These are phyloP conservation scores for Thymus quinquecostatus DNA, from an alignment of 257 asterid genomes.

Conservation along the genomic window DNA sequence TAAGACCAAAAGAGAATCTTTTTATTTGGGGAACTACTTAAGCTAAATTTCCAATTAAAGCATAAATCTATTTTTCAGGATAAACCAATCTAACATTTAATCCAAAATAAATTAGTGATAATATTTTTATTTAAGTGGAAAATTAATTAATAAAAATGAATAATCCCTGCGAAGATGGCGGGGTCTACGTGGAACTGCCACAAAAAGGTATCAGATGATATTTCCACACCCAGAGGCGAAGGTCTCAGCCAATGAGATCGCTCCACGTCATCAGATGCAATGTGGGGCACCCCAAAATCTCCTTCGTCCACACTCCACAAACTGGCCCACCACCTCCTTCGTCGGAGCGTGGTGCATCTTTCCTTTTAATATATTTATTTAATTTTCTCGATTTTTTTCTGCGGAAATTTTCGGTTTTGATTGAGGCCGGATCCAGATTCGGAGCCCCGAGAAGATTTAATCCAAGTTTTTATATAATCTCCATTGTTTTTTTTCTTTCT, in stretches of 20 bases:
- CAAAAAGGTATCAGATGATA: conserved; percentile 17
- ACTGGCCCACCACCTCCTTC: conserved; percentile 14
- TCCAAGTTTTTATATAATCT: neutral
- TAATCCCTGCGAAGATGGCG: neutral
- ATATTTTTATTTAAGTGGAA: neutral
- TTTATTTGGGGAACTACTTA: too few relatives aligned
- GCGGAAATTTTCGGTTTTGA: neutral
- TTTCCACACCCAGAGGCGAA: neutral
- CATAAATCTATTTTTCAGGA: too few relatives aligned
- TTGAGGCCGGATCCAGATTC: conserved; percentile 35
- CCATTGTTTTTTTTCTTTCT: neutral
- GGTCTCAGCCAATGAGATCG: neutral
- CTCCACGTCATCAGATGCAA: conserved; percentile 23
- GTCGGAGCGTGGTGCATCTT: conserved; percentile 8
- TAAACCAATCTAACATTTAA: too few relatives aligned
- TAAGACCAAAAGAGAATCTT: too few relatives aligned
- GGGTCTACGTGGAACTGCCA: conserved; percentile 23
- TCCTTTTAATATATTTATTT: too few relatives aligned
- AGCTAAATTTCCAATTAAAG: too few relatives aligned
- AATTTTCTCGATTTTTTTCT: neutral
- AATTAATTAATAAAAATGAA: neutral
- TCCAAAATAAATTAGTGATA: neutral
- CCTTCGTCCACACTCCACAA: conserved; percentile 20
- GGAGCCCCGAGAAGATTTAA: conserved; percentile 38
- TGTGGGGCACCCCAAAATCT: neutral